Base-by-base conservation (phyloP, 345 rosid genomes). In the Capsella bursapastoris region DNA sequence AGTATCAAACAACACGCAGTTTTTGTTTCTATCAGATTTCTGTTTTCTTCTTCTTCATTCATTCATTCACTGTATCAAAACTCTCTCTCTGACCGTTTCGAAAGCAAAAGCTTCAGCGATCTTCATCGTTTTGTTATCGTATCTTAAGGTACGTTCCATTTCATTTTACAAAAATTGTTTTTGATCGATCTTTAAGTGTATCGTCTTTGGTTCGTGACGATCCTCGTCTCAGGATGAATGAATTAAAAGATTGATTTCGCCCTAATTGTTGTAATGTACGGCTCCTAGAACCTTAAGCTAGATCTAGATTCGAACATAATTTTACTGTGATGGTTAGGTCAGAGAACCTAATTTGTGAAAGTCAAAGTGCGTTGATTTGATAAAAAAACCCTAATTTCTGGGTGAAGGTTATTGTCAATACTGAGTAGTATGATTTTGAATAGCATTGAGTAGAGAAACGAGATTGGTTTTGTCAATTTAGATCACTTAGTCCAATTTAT, bases 401-500 rank as follows among this genome's bases (percentile, higher is more conserved):
- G 47, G 14, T 22, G 60, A 66, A 56, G 56, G 47, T 12, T 16
- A 22, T 22, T 22, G 2, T 22, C 0, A 32, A 31, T 47, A 48
- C 2, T 45, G 50, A 37, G 25, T 7, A 12, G 60, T 38, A 16
- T n/a, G 56, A 27, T 25, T 47, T n/a, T n/a, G 18, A 49, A 7
- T 38, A 5, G 16, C 48, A 13, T 44, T 44, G 15, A 44, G 3
- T 41, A 4, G 5, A 41, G 14, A 40, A 4, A 10, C 41, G 52
- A 79, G 71, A 93, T 89, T 92, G 86, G 83, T 49, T 86, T 90
- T 63, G 74, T n/a, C 5, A 18, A 2, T 32, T 32, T 69, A 69
- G 65, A 35, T 45, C 14, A 18, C 11, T 57, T 9, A 13, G 9
- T 1, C 16, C 16, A 68, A 45, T 31, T 44, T 7, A 45, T 44